Percentiles rank a stretch among this genome's conserved stretches.
phyloP scores from a whole-genome alignment of 2,329 filamentous ascomycete genomes.

The Pseudogymnoascus sp. region DNA sequence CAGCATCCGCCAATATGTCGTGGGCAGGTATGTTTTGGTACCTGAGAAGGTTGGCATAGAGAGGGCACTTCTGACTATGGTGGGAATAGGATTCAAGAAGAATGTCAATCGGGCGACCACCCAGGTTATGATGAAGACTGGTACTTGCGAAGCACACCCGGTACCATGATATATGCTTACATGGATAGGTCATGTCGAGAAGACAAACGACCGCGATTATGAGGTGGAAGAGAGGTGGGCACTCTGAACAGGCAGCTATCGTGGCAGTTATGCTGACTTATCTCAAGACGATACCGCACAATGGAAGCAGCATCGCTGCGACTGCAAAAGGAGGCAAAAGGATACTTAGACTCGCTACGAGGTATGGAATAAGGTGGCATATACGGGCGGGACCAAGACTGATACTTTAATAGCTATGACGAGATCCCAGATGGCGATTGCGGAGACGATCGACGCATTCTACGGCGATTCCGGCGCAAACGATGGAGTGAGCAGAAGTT shows the following conservation, averaged over 20 bases:
- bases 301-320: conserved; percentile 93
- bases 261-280: conserved; percentile 16
- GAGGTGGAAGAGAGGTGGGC: conserved; percentile 85
- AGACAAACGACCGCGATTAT: conserved; percentile 97
- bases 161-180: not conserved
- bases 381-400: not conserved
- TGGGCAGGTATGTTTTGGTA: conserved; percentile 52
- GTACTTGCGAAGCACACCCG: conserved; percentile 37
- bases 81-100: conserved; percentile 70
- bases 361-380: conserved; percentile 41
- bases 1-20: conserved; percentile 46
- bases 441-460: conserved; percentile 98
- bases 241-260: not conserved
- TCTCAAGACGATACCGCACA: conserved; percentile 71
- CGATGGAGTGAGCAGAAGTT: conserved; percentile 91
- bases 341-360: conserved; percentile 91
- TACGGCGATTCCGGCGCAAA: conserved; percentile 93
- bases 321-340: conserved; percentile 95
- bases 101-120: conserved; percentile 98
- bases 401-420: conserved; percentile 68
- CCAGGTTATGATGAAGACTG: conserved; percentile 99
- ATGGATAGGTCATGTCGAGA: conserved; percentile 77
- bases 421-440: conserved; percentile 97
- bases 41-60: not conserved
- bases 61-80: conserved; percentile 4